Evolutionary conservation across 305 asterid species (phyloP).

Genomic region (Lippia alba): DNA sequence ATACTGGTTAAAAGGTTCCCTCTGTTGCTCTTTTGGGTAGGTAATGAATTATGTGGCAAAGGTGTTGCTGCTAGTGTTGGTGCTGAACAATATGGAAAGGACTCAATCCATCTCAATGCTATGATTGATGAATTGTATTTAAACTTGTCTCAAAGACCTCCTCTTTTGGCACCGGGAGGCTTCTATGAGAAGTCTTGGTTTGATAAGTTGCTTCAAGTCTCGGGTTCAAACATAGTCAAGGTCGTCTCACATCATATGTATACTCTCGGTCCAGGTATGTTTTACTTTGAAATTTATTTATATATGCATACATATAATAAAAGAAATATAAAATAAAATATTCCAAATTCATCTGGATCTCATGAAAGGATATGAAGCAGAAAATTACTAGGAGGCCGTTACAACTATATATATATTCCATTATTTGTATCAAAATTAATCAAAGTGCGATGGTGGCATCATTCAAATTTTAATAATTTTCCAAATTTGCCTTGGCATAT

Average conservation of each 20-base stretch:
- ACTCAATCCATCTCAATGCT: constrained; percentile 52
- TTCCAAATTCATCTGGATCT: neutral
- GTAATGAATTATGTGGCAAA: constrained; percentile 86
- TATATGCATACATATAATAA: too few relatives aligned
- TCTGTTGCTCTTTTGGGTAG: constrained; percentile 42
- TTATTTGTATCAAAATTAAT: too few relatives aligned
- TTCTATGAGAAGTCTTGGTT: constrained; percentile 86
- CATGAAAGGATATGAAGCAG: neutral
- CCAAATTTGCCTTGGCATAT: neutral
- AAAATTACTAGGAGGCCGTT: too few relatives aligned
- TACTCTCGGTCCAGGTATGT: constrained; percentile 81
- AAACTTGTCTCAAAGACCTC: constrained; percentile 50
- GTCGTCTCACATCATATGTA: constrained; percentile 84
- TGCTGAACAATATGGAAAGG: constrained; percentile 79
- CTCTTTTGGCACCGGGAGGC: constrained; percentile 88
- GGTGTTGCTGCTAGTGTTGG: constrained; percentile 85
- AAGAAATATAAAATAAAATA: too few relatives aligned
- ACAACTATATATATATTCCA: neutral
- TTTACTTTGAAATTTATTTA: neutral
- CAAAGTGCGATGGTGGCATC: neutral
- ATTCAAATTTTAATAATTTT: too few relatives aligned
- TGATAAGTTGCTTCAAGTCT: constrained; percentile 60
- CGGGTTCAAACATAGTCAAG: constrained; percentile 67
- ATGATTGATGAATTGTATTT: constrained; percentile 55
- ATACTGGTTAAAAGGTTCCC: constrained; percentile 16